These are phyloP conservation scores for Ophiostoma ulmi DNA, from an alignment of 2,329 filamentous ascomycete genomes.

Conservation along the genomic window DNA sequence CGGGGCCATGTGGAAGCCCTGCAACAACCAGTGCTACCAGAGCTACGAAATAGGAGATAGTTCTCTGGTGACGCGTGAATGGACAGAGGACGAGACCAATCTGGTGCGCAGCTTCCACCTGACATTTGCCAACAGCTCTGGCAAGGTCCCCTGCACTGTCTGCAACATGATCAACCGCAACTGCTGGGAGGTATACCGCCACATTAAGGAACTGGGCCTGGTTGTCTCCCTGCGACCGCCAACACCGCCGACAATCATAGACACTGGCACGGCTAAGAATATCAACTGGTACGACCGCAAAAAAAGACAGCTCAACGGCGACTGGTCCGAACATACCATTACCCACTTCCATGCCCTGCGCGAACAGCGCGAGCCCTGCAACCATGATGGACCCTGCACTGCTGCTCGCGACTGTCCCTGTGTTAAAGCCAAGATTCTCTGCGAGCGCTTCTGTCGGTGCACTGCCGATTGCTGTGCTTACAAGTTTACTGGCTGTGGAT, in stretches of 20 bases:
- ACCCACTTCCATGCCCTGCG: constrained; percentile 53
- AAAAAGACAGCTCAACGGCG: constrained; percentile 49
- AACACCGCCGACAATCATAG: constrained; percentile 28
- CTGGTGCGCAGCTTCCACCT: constrained; percentile 46
- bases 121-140: constrained; percentile 41
- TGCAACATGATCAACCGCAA: constrained; percentile 47
- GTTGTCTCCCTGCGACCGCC: constrained; percentile 32
- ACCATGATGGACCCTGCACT: constrained; percentile 63
- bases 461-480: constrained; percentile 54
- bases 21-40: constrained; percentile 43
- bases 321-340: constrained; percentile 52
- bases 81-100: constrained; percentile 47
- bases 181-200: constrained; percentile 49
- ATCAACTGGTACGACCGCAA: constrained; percentile 53
- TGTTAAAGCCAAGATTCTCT: constrained; percentile 56
- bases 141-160: constrained; percentile 46
- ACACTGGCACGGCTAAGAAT: constrained; percentile 39
- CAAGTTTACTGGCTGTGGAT: constrained; percentile 63
- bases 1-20: constrained; percentile 29
- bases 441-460: constrained; percentile 67
- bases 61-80: constrained; percentile 37
- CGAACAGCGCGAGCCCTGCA: constrained; percentile 59
- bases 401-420: constrained; percentile 56
- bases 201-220: constrained; percentile 40
- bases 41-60: constrained; percentile 34